phyloP scores from a whole-genome alignment of 148 eudicot species.

The Cornus controversa region DNA sequence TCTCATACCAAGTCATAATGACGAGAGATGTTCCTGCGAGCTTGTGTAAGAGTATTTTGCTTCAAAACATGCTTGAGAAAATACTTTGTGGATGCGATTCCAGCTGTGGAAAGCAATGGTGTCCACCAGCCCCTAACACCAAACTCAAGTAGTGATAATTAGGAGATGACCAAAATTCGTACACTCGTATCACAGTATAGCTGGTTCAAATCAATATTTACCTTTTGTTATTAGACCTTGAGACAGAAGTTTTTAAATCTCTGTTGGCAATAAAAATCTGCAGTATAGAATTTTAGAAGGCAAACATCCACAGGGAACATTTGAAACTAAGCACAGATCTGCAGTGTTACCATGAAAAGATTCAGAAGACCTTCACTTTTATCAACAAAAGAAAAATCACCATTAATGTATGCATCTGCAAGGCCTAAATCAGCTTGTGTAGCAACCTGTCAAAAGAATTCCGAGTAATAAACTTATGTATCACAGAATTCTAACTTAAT shows the following conservation, averaged over 20 bases:
- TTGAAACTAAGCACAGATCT: background rate
- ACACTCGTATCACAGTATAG: background rate
- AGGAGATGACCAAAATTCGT: background rate
- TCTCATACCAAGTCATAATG: conserved; percentile 86
- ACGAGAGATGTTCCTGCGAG: conserved; percentile 89
- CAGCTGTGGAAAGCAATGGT: conserved; percentile 79
- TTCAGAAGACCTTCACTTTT: conserved; percentile 75
- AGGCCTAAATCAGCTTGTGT: conserved; percentile 92
- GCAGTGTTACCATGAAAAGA: conserved; percentile 69
- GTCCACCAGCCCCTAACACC: conserved; percentile 97
- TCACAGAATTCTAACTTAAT: background rate
- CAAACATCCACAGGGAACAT: conserved; percentile 1
- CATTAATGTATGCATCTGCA: conserved; percentile 94
- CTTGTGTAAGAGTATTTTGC: conserved; percentile 77
- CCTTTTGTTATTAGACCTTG: conserved; percentile 46
- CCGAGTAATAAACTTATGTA: background rate
- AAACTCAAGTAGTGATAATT: background rate
- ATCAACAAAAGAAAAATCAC: conserved; percentile 88
- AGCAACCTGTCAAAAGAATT: conserved; percentile 54
- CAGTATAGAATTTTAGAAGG: conserved; percentile 15
- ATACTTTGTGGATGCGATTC: conserved; percentile 83
- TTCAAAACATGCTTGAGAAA: conserved; percentile 76
- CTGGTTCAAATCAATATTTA: conserved; percentile 17
- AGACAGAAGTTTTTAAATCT: conserved; percentile 49
- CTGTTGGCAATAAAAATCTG: conserved; percentile 70